phyloP scores from a whole-genome alignment of 2,329 filamentous ascomycete genomes.

The Zasmidium cellare region DNA sequence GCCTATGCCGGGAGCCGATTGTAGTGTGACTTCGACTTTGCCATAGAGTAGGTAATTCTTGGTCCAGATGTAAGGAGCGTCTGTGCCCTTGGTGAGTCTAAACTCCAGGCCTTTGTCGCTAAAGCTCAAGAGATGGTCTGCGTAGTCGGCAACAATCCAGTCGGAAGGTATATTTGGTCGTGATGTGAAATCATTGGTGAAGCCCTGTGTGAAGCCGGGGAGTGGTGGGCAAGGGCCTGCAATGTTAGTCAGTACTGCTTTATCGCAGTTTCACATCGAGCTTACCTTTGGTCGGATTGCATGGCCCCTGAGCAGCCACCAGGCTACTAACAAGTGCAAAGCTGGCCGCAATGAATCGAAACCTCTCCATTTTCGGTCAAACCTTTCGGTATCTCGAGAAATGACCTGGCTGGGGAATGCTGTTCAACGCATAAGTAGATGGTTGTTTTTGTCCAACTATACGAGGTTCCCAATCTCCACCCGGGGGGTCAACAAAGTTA shows the following conservation, averaged over 20 bases:
- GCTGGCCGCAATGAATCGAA: not conserved
- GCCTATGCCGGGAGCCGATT: conserved; percentile 10
- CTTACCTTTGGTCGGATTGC: conserved; percentile 5
- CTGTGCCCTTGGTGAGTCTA: not conserved
- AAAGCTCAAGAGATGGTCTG: conserved; percentile 5
- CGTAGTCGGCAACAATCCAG: conserved; percentile 4
- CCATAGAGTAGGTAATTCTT: conserved; percentile 41
- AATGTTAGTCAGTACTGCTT: not conserved
- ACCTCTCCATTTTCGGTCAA: not conserved
- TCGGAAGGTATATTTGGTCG: not conserved
- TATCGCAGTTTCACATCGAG: not conserved
- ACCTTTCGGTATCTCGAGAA: not conserved
- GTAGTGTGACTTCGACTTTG: conserved; percentile 19
- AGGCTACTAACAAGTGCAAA: not conserved
- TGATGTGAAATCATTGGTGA: conserved; percentile 4
- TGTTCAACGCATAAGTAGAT: too few species aligned
- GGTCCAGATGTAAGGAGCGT: conserved; percentile 11
- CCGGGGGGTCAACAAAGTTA: not conserved
- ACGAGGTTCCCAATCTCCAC: not conserved
- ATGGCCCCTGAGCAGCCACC: not conserved
- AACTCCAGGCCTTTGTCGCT: conserved; percentile 5
- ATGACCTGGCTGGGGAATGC: too few species aligned
- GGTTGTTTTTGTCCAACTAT: not conserved
- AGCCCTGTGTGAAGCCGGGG: not conserved
- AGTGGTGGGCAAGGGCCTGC: conserved; percentile 5